phyloP scores from a whole-genome alignment of 768 basidiomycete species.

The Rhodotorula graminis region DNA sequence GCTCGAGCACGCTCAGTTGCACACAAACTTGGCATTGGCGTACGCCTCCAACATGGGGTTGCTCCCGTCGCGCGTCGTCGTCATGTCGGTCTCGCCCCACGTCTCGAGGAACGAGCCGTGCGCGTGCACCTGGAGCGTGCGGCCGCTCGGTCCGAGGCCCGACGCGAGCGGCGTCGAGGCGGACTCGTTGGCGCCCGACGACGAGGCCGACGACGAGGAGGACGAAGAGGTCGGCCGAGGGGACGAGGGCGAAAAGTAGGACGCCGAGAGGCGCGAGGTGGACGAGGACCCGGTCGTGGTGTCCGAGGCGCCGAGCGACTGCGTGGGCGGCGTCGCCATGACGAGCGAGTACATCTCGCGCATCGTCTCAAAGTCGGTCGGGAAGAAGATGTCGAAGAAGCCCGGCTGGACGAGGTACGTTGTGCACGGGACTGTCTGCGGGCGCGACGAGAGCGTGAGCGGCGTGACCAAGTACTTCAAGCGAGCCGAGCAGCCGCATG shows the following conservation, averaged over 20 bases:
- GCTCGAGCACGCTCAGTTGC: not conserved
- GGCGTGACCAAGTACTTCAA: too few species aligned
- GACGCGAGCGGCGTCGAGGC: conserved; percentile 50
- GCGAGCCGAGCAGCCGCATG: too few species aligned
- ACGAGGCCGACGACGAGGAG: conserved; percentile 40
- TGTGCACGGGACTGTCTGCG: conserved; percentile 64
- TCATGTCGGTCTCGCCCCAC: conserved; percentile 70
- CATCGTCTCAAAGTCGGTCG: conserved; percentile 77
- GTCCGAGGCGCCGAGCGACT: not conserved
- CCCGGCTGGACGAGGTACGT: conserved; percentile 90
- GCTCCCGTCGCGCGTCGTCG: conserved; percentile 47
- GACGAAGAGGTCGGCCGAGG: conserved; percentile 31
- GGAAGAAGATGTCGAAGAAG: conserved; percentile 98
- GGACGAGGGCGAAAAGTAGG: not conserved
- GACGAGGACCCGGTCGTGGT: conserved; percentile 34
- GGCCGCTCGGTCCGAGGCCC: conserved; percentile 51
- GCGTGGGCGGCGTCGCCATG: conserved; percentile 47
- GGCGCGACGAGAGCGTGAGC: not conserved
- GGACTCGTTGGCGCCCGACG: not conserved
- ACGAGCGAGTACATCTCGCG: conserved; percentile 85
- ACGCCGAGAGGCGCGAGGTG: conserved; percentile 21
- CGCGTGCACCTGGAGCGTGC: conserved; percentile 70
- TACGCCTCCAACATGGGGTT: conserved; percentile 43
- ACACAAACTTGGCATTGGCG: conserved; percentile 36
- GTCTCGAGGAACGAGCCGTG: conserved; percentile 84